phyloP scores from a whole-genome alignment of 176 grass and related monocot genomes.

The Themeda triandra region DNA sequence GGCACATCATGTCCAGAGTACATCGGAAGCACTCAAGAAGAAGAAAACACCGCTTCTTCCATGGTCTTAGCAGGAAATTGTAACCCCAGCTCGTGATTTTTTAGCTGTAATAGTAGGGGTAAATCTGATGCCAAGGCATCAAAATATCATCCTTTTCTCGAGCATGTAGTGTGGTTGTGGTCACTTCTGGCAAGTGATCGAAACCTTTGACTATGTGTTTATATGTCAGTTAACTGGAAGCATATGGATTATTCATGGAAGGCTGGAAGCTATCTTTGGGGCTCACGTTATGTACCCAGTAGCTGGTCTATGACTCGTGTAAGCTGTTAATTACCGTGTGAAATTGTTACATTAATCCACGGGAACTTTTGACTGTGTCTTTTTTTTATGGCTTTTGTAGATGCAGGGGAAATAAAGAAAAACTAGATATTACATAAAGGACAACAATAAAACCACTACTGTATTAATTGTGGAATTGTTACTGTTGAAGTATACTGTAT shows the following conservation, averaged over 20 bases:
- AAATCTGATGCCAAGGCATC: not conserved
- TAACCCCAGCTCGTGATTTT: not conserved
- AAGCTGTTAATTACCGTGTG: not conserved
- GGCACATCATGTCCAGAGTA: conserved; percentile 47
- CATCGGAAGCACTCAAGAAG: conserved; percentile 71
- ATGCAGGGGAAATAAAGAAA: not conserved
- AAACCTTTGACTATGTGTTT: not conserved
- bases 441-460: not conserved
- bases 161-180: not conserved
- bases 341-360: not conserved
- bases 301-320: not conserved
- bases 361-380: not conserved
- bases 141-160: not conserved
- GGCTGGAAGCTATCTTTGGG: not conserved
- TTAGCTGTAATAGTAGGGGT: not conserved
- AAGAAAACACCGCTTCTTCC: conserved; percentile 88
- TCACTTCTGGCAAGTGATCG: not conserved
- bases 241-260: not conserved
- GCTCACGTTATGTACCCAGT: not conserved
- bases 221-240: not conserved
- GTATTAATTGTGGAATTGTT: not conserved
- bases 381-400: not conserved
- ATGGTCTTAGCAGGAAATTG: conserved; percentile 72
- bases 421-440: not conserved
- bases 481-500: not conserved